A percentile compares a stretch with the other conserved stretches of the same genome.
Conservation (phyloP, 2,329 filamentous ascomycete genomes). For the Colletotrichum musicola region DNA sequence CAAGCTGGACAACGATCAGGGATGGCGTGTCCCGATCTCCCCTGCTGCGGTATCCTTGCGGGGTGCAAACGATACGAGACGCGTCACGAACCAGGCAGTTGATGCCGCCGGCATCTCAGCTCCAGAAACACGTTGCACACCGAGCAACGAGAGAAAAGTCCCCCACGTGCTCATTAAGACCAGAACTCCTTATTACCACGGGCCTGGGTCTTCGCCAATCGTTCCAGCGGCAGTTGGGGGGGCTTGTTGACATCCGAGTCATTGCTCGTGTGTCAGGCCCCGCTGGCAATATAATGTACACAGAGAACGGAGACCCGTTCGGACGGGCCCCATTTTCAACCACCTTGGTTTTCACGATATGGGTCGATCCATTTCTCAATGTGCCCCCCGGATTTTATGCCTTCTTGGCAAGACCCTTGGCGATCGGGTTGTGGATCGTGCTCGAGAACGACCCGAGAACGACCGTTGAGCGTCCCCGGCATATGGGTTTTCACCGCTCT, state of each 20-base stretch:
- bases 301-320: conserved; percentile 1
- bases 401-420: conserved; percentile 22
- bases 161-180: conserved; percentile 17
- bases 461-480: not conserved
- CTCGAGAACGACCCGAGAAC: not conserved
- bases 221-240: not conserved
- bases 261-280: conserved; percentile 4
- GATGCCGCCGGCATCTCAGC: conserved; percentile 12
- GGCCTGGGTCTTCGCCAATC: conserved; percentile 4
- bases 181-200: not conserved
- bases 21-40: conserved; percentile 4
- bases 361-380: not conserved
- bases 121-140: not conserved
- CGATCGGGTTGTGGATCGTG: conserved; percentile 16
- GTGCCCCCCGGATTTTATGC: conserved; percentile 20
- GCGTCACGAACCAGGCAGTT: not conserved
- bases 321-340: not conserved
- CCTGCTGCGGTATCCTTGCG: not conserved
- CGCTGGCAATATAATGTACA: conserved; percentile 1
- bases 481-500: conserved; percentile 23
- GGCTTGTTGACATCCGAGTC: conserved; percentile 15
- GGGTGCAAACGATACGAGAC: not conserved
- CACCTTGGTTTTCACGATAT: not conserved
- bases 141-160: not conserved
- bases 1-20: not conserved